Base-by-base conservation (phyloP, 192 early-diverging fungal genomes). In the Gaertneriomyces semiglobifer region DNA sequence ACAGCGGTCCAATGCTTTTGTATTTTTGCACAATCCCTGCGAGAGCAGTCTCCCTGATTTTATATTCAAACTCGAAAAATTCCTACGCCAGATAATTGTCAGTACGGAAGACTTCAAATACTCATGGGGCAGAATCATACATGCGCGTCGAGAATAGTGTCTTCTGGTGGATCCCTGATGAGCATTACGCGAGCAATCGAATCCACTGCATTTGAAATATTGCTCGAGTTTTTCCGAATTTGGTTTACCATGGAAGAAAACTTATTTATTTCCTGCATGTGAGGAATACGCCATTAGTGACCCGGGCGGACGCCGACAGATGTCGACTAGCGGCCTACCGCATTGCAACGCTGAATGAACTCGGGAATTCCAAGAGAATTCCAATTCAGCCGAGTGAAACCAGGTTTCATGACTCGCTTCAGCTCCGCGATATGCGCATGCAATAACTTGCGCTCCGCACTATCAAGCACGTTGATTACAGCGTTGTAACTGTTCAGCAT, bases 301-400 rank as follows among this genome's bases (percentile, higher is more conserved):
- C 16, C 25, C 25, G 11, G 0, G 16, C 12, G 1, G 48, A n/a
- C 48, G 16, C 12, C 48, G 16, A 12, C 25, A 2, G 48, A 52
- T 51, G 19, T 40, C 6, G 5, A 52, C 1, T 41, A 19, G 69
- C 1, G 66, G 7, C 61, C 9, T 65, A 77, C 77, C 54, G 62
- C 65, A 45, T 79, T 86, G 61, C 84, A 86, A 11, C 80, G 63
- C 50, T 76, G 73, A 51, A 86, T 83, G 61, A 84, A 86, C 59
- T 85, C 81, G 9, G 83, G 74, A 44, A 86, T 86, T 10, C 85
- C 85, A 7, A 86, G 69, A 25, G 81, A 83, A 63, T 85, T 86
- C 85, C 85, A 86, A 58, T 86, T 86, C 19, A 86, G 65, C 8
- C 85, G 71, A 9, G 79, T 81, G 46, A 86, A 81, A 39, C 85